phyloP scores from a whole-genome alignment of 345 rosid genomes.

The Eucalyptus viminalis region DNA sequence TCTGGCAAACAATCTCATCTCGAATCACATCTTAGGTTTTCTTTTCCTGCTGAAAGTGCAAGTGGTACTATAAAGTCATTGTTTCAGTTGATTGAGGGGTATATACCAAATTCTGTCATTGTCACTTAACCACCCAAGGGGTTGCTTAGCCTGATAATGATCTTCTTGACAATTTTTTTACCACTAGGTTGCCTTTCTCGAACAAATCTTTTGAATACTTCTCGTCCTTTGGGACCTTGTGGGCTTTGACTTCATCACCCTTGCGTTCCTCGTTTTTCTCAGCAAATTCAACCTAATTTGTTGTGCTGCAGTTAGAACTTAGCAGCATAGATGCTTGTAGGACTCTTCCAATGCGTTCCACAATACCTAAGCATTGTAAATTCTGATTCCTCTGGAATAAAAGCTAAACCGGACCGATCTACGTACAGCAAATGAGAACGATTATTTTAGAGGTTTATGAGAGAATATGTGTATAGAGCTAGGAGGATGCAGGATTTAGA shows the following conservation, averaged over 20 bases:
- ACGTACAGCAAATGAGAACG: not conserved
- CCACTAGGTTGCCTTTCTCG: not conserved
- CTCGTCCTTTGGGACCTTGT: not conserved
- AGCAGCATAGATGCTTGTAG: not conserved
- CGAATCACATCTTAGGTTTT: not conserved
- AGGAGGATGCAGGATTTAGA: not conserved
- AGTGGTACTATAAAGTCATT: not conserved
- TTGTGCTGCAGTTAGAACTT: not conserved
- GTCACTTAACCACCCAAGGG: not conserved
- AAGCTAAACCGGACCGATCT: not conserved
- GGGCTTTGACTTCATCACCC: not conserved
- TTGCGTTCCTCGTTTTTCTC: not conserved
- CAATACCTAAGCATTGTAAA: not conserved
- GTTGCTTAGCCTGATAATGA: not conserved
- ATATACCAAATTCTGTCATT: not conserved
- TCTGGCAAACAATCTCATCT: not conserved
- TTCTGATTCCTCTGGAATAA: not conserved
- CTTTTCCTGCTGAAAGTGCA: not conserved
- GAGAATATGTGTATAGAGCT: not conserved
- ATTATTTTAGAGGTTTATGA: not conserved
- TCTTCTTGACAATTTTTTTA: not conserved
- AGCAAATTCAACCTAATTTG: not conserved
- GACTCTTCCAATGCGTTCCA: not conserved
- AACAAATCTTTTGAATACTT: not conserved
- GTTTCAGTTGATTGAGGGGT: not conserved